A percentile compares a stretch with the other conserved stretches of the same genome.
Conservation (phyloP, 2,329 filamentous ascomycete species). For the Fusarium sp. region DNA sequence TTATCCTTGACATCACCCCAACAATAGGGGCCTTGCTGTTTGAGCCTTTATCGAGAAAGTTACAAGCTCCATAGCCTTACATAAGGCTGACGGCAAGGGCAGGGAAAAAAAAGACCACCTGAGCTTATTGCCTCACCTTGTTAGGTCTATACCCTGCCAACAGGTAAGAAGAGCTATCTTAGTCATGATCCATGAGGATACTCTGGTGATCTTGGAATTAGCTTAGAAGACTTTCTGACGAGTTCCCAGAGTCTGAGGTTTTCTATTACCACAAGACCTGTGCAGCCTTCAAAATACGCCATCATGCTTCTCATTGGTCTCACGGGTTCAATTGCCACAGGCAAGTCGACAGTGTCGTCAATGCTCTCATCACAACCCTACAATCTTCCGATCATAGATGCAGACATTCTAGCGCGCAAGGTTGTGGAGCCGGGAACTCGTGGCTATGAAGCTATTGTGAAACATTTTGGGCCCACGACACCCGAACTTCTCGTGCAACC, state of each 20-base stretch:
- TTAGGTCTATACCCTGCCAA: background rate
- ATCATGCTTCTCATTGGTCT: conserved; percentile 93
- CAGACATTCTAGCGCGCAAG: conserved; percentile 89
- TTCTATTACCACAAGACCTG: background rate
- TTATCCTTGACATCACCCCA: no score
- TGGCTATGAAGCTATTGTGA: conserved; percentile 84
- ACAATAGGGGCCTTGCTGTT: no score
- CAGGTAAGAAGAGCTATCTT: background rate
- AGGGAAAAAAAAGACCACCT: background rate
- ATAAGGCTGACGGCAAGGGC: no score
- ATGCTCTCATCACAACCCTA: conserved; percentile 84
- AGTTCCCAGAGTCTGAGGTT: background rate
- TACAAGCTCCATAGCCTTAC: no score
- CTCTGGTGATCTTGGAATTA: background rate
- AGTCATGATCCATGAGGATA: background rate
- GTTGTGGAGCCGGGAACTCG: conserved; percentile 92
- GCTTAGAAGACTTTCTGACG: background rate
- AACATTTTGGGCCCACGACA: conserved; percentile 82
- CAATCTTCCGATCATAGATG: conserved; percentile 90
- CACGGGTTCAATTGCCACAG: conserved; percentile 96
- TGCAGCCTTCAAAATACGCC: background rate
- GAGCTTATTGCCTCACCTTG: background rate
- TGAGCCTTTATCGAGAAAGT: no score
- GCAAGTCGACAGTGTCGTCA: conserved; percentile 93
- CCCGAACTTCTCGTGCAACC: conserved; percentile 82